Evolutionary conservation across 805 yeast genomes (phyloP).

Genomic region (Cyberlindnera petersonii): DNA sequence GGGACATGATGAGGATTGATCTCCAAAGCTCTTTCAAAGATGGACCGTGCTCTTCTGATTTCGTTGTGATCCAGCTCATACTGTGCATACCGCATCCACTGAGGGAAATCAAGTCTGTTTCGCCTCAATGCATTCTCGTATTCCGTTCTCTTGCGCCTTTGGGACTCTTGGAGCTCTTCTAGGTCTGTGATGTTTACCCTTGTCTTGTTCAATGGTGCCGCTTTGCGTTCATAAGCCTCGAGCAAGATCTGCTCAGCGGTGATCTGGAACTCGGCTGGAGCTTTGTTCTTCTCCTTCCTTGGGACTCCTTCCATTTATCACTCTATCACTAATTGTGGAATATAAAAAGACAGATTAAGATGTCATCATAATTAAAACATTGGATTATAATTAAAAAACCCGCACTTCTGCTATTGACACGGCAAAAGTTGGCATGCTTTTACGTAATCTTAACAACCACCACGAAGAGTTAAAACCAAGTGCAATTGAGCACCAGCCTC

Average conservation of each 20-base stretch:
- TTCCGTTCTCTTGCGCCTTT: constrained; percentile 72
- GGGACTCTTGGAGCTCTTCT: constrained; percentile 76
- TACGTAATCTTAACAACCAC: constrained; percentile 53
- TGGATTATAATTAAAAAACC: background rate
- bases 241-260: constrained; percentile 60
- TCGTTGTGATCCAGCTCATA: constrained; percentile 85
- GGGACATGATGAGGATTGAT: constrained; percentile 75
- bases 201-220: constrained; percentile 36
- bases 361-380: background rate
- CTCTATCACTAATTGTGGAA: too few species aligned
- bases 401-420: constrained; percentile 5
- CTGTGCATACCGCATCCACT: constrained; percentile 89
- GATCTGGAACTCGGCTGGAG: constrained; percentile 50
- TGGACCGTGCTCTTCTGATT: constrained; percentile 72
- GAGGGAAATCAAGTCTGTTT: constrained; percentile 75
- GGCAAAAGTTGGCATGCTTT: constrained; percentile 1
- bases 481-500: constrained; percentile 85
- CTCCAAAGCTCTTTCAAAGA: constrained; percentile 82
- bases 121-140: constrained; percentile 85
- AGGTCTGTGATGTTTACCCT: constrained; percentile 59
- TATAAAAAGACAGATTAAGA: too few species aligned
- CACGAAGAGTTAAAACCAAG: constrained; percentile 87
- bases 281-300: constrained; percentile 33
- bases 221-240: constrained; percentile 54
- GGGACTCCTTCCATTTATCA: background rate